Evolutionary conservation across 345 rosid species (phyloP).

Genomic region (Aquilaria malaccensis): DNA sequence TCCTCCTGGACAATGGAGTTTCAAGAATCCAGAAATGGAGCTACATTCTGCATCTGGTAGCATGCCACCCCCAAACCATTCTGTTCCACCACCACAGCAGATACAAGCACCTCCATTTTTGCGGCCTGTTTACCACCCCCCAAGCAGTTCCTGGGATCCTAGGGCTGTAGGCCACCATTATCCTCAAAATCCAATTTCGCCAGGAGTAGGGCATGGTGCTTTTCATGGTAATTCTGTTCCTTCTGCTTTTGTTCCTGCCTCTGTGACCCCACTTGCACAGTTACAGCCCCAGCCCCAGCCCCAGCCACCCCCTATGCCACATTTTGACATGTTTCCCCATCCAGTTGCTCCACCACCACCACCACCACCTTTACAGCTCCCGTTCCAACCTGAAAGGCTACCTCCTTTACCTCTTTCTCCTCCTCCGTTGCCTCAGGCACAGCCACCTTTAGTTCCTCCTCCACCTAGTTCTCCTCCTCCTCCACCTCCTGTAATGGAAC

Average conservation of each 20-base stretch:
- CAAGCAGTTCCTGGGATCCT: conserved; percentile 76
- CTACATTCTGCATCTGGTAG: conserved; percentile 44
- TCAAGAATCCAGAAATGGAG: conserved; percentile 29
- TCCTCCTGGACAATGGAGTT: conserved; percentile 32
- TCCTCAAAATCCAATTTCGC: conserved; percentile 47
- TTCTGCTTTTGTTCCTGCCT: conserved; percentile 65
- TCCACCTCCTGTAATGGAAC: conserved; percentile 35
- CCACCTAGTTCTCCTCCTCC: conserved; percentile 78
- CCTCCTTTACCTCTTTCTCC: conserved; percentile 48
- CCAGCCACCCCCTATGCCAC: conserved; percentile 48
- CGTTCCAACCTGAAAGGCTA: conserved; percentile 35
- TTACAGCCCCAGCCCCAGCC: conserved; percentile 17
- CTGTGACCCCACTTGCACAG: conserved; percentile 73
- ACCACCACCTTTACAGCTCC: conserved; percentile 36
- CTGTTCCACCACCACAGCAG: conserved; percentile 60
- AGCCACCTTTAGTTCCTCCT: conserved; percentile 77
- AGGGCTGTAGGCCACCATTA: conserved; percentile 47
- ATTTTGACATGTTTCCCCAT: conserved; percentile 48
- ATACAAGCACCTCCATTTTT: conserved; percentile 61
- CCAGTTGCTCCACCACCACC: conserved; percentile 38
- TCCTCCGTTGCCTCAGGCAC: conserved; percentile 68
- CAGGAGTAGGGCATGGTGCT: conserved; percentile 36
- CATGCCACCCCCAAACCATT: conserved; percentile 54
- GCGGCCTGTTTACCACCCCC: conserved; percentile 59
- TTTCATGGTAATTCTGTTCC: conserved; percentile 47